Evolutionary conservation across 371 early-diverging fungal genomes (phyloP).

Genomic region (Blakeslea trispora): DNA sequence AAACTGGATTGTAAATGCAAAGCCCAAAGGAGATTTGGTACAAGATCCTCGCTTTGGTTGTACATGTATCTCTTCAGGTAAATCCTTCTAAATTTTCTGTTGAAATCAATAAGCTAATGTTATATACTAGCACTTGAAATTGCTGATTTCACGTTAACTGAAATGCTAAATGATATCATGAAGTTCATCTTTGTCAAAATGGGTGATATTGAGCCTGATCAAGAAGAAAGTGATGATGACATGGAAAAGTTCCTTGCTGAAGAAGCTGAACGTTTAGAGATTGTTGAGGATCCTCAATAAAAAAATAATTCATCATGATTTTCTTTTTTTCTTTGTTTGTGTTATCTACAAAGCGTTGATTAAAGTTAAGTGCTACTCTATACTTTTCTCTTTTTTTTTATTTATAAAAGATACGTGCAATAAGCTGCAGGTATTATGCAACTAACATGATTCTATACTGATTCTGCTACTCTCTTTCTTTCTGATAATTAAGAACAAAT

Average conservation of each 20-base stretch:
- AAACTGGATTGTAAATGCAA: conserved; percentile 33
- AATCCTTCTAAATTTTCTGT: too few relatives aligned
- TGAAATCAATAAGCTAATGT: not conserved
- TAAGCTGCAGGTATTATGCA: too few relatives aligned
- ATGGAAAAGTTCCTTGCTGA: conserved; percentile 14
- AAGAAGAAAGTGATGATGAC: conserved; percentile 19
- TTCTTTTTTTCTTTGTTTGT: too few relatives aligned
- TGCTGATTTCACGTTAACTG: conserved; percentile 39
- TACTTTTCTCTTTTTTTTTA: too few relatives aligned
- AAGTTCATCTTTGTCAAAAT: conserved; percentile 38
- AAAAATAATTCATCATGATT: too few relatives aligned
- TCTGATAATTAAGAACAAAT: too few relatives aligned
- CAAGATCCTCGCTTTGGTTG: conserved; percentile 41
- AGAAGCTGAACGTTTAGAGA: conserved; percentile 30
- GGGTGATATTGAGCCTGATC: conserved; percentile 33
- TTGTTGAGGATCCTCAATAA: conserved; percentile 18
- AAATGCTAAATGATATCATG: conserved; percentile 34
- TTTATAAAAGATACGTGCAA: too few relatives aligned
- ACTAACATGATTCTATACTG: too few relatives aligned
- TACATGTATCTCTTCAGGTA: conserved; percentile 39
- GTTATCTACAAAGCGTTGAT: too few relatives aligned
- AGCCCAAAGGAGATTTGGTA: conserved; percentile 27
- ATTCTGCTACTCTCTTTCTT: too few relatives aligned
- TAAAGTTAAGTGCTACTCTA: too few relatives aligned
- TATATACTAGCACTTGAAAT: conserved; percentile 30